A percentile compares a stretch with the other conserved stretches of the same genome.
Evolutionary conservation across 345 rosid species (phyloP).

Genomic region (Anacardium occidentale): DNA sequence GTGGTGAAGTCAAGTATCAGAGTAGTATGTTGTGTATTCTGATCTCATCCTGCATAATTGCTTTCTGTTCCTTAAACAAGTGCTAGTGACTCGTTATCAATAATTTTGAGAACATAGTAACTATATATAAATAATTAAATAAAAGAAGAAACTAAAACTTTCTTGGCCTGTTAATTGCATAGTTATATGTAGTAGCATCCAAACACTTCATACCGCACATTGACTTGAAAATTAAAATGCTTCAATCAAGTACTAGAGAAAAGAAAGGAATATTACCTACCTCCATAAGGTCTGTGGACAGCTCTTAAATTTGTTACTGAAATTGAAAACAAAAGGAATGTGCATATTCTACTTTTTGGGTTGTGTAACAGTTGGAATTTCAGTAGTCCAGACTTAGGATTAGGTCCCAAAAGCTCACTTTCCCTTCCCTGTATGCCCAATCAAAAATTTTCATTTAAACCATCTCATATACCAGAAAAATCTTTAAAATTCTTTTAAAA

Average conservation of each 20-base stretch:
- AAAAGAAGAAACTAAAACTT: background rate
- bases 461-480: too few relatives aligned
- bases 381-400: background rate
- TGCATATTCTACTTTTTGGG: background rate
- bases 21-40: background rate
- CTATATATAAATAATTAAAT: background rate
- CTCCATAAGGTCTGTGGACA: too few relatives aligned
- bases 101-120: background rate
- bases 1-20: conserved; percentile 3
- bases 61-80: conserved; percentile 2
- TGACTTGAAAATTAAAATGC: too few relatives aligned
- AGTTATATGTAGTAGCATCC: too few relatives aligned
- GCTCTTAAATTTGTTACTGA: too few relatives aligned
- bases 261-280: too few relatives aligned
- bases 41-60: background rate
- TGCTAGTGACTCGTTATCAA: background rate
- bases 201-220: too few relatives aligned
- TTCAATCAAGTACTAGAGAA: too few relatives aligned
- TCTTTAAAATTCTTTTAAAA: too few relatives aligned
- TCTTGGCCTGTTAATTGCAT: background rate
- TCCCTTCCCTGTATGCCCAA: conserved; percentile 27
- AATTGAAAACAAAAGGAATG: too few relatives aligned
- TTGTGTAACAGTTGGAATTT: background rate
- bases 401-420: background rate
- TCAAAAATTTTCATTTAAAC: conserved; percentile 16